A percentile compares a stretch with the other conserved stretches of the same genome.
Conservation (phyloP, 2,329 filamentous ascomycete species). For the Anthostomella pinea region DNA sequence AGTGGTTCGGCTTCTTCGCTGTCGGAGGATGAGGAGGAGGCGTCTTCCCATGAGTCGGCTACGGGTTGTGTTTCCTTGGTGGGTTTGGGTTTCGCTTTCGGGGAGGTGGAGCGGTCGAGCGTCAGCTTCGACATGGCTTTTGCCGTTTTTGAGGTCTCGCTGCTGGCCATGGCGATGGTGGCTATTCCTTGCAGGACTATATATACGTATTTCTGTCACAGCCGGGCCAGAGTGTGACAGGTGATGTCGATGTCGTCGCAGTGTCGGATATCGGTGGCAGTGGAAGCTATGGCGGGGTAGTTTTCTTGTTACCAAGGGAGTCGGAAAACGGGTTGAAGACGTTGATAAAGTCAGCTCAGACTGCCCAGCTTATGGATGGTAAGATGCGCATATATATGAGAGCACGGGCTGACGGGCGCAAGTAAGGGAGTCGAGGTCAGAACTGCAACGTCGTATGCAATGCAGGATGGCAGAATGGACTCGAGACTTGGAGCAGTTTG, state of each 20-base stretch:
- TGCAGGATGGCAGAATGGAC: neutral
- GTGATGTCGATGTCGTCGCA: neutral
- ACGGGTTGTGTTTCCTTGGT: constrained; percentile 46
- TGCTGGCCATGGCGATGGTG: constrained; percentile 18
- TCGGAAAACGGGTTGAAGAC: neutral
- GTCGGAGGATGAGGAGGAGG: constrained; percentile 49
- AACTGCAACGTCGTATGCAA: neutral
- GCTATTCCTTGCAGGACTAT: neutral
- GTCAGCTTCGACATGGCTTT: constrained; percentile 31
- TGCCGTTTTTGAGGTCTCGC: constrained; percentile 17
- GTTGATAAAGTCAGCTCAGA: too few species aligned
- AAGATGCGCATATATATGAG: neutral
- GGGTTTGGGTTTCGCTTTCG: constrained; percentile 23
- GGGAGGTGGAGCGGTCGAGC: constrained; percentile 21
- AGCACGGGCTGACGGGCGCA: too few species aligned
- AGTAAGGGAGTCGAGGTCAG: too few species aligned
- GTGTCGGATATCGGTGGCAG: neutral
- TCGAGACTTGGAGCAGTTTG: constrained; percentile 1
- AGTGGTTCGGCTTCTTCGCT: constrained; percentile 22
- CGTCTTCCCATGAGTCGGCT: constrained; percentile 77
- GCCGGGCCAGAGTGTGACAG: neutral
- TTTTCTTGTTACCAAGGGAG: too few species aligned
- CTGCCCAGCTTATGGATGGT: neutral
- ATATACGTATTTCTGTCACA: constrained; percentile 4
- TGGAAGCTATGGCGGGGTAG: neutral